Conservation (phyloP, 108 stramenopile genomes). For the Fragilariopsis cylindrus region DNA sequence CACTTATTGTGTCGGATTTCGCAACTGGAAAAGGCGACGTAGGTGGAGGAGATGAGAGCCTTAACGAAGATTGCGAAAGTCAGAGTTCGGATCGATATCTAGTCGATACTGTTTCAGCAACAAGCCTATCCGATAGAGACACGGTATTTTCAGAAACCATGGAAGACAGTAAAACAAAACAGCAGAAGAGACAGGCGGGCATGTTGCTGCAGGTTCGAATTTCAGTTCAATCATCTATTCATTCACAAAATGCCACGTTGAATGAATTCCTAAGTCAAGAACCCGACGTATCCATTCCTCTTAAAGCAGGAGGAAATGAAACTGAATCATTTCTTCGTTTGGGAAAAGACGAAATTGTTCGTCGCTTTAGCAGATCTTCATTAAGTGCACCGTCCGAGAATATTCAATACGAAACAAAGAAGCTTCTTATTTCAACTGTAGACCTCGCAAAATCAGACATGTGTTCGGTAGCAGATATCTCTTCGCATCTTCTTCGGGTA, state of each 20-base stretch:
- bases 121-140: slow-evolving; percentile 31
- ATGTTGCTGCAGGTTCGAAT: slow-evolving; percentile 50
- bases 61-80: slow-evolving; percentile 29
- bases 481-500: slow-evolving; percentile 61
- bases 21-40: slow-evolving; percentile 13
- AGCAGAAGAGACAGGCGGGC: slow-evolving; percentile 6
- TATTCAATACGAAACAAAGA: slow-evolving; percentile 46
- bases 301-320: background rate
- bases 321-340: slow-evolving; percentile 10
- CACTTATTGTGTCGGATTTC: slow-evolving; percentile 30
- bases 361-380: background rate
- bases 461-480: slow-evolving; percentile 58
- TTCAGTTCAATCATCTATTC: slow-evolving; percentile 77
- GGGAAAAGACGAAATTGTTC: slow-evolving; percentile 25
- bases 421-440: slow-evolving; percentile 47
- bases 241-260: slow-evolving; percentile 73
- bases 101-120: slow-evolving; percentile 26
- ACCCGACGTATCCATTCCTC: slow-evolving; percentile 38
- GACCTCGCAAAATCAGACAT: slow-evolving; percentile 57
- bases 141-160: slow-evolving; percentile 15
- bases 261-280: slow-evolving; percentile 58
- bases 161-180: slow-evolving; percentile 11
- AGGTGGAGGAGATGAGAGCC: slow-evolving; percentile 13
- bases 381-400: background rate
- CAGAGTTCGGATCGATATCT: slow-evolving; percentile 19